Percentiles rank a stretch among this genome's conserved stretches.
Evolutionary conservation across 2,329 filamentous ascomycete genomes (phyloP).

Genomic region (Thelonectria discophora): DNA sequence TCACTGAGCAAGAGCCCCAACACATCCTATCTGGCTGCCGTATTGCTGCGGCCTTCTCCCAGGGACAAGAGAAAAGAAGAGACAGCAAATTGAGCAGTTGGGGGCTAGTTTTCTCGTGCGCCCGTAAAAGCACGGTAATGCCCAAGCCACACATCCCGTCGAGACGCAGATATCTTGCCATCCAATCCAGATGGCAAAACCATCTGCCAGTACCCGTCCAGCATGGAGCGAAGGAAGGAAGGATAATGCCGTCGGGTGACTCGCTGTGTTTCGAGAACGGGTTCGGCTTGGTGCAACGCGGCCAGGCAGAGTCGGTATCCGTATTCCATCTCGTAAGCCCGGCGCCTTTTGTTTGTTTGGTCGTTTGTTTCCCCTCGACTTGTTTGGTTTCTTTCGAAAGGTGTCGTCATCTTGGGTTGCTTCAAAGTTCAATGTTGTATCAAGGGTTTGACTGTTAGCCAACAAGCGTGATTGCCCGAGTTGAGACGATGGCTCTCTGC

Average conservation of each 20-base stretch:
- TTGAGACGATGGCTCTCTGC: background rate
- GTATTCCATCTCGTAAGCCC: background rate
- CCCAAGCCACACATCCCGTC: constrained; percentile 12
- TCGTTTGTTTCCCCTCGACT: constrained; percentile 1
- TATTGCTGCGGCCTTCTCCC: background rate
- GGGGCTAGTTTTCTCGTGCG: constrained; percentile 8
- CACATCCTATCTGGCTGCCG: background rate
- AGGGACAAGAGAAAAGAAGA: constrained; percentile 6
- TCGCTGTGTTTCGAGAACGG: background rate
- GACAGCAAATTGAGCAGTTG: constrained; percentile 10
- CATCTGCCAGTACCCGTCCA: constrained; percentile 1
- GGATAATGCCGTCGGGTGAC: constrained; percentile 5
- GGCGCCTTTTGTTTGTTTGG: constrained; percentile 5
- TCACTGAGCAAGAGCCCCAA: constrained; percentile 9
- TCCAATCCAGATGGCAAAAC: background rate
- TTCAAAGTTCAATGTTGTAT: background rate
- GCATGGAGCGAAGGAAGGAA: constrained; percentile 10
- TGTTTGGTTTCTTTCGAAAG: constrained; percentile 15
- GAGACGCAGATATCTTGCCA: background rate
- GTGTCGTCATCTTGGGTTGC: background rate
- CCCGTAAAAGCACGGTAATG: constrained; percentile 6
- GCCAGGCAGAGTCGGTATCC: background rate
- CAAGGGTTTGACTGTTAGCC: background rate
- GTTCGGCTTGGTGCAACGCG: constrained; percentile 7
- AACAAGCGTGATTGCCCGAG: constrained; percentile 13